Percentiles rank a stretch among this genome's conserved stretches.
phyloP scores from a whole-genome alignment of 257 asterid species.

The Knoxia roxburghii region DNA sequence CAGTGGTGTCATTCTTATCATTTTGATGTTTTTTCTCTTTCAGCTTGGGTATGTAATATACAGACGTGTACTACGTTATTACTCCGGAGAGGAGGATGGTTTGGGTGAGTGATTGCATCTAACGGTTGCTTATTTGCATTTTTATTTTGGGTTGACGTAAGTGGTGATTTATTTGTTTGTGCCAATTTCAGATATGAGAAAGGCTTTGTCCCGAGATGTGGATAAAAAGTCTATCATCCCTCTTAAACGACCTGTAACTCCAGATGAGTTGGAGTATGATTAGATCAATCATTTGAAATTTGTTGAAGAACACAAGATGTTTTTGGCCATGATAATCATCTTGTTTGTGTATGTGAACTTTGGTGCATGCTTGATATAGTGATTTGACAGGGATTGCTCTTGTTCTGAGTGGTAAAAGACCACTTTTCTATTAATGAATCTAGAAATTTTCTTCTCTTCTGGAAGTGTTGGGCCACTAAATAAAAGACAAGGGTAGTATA shows the following conservation, averaged over 20 bases:
- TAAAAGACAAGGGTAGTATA: no score
- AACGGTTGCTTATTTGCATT: conserved; percentile 1
- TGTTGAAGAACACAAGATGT: conserved; percentile 7
- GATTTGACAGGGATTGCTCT: no score
- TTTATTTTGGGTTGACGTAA: conserved; percentile 3
- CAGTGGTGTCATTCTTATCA: conserved; percentile 4
- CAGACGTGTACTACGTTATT: conserved; percentile 88
- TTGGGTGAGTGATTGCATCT: conserved; percentile 54
- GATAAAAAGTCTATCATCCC: conserved; percentile 89
- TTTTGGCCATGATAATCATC: background rate
- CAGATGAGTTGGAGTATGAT: conserved; percentile 94
- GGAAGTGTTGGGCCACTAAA: no score
- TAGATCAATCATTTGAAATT: conserved; percentile 22
- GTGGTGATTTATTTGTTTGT: background rate
- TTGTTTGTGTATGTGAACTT: no score
- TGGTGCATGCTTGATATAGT: no score
- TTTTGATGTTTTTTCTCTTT: conserved; percentile 9
- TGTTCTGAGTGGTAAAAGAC: no score
- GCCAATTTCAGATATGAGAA: conserved; percentile 72
- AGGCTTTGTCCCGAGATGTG: conserved; percentile 85
- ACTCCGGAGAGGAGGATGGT: conserved; percentile 97
- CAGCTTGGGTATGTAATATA: conserved; percentile 89
- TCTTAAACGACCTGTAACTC: conserved; percentile 82
- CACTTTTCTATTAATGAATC: no score
- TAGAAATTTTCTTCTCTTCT: no score